phyloP scores from a whole-genome alignment of 106 monocot species.

The Acorus calamus region DNA sequence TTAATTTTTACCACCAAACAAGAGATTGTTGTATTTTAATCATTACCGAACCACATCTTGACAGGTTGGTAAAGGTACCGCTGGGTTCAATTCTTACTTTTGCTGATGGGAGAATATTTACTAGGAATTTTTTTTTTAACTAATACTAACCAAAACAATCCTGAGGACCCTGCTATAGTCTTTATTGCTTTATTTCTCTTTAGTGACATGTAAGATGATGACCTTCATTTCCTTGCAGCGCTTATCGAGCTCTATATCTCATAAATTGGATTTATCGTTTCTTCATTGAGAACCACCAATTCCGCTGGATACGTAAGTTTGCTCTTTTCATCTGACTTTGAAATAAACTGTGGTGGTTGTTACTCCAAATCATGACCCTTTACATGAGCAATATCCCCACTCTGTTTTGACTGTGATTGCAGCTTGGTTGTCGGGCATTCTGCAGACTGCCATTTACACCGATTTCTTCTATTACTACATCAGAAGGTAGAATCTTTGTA shows the following conservation, averaged over 20 bases:
- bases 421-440: conserved; percentile 20
- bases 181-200: too few species aligned
- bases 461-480: conserved; percentile 32
- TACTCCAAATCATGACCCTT: not conserved
- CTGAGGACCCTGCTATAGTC: not conserved
- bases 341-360: not conserved
- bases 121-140: too few species aligned
- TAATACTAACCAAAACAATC: too few species aligned
- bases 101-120: too few species aligned
- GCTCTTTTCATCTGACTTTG: not conserved
- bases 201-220: not conserved
- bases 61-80: too few species aligned
- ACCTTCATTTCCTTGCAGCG: conserved; percentile 10
- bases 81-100: too few species aligned
- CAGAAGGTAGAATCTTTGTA: conserved; percentile 11
- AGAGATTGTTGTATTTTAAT: too few species aligned
- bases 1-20: too few species aligned
- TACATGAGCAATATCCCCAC: not conserved
- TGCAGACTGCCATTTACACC: conserved; percentile 21
- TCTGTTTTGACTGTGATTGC: not conserved
- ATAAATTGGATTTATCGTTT: conserved; percentile 41
- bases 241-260: conserved; percentile 35
- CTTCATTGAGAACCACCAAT: conserved; percentile 21
- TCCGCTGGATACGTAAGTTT: conserved; percentile 43
- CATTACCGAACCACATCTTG: too few species aligned